Base-by-base conservation (phyloP, 495 filamentous ascomycete genomes). In the Podospora didyma region DNA sequence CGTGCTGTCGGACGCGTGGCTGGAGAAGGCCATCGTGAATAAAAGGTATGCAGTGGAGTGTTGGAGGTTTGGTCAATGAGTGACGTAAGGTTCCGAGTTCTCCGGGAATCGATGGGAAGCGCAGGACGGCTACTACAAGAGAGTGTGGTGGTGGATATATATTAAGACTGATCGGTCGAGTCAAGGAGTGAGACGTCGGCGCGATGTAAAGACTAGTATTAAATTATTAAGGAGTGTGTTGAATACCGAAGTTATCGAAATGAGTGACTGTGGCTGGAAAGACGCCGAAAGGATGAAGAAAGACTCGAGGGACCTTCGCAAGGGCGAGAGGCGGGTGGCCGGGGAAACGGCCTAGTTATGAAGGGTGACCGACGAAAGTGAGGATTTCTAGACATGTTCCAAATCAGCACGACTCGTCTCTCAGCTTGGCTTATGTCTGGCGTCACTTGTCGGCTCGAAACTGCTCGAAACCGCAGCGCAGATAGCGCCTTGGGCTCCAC, bases 11-110 rank as follows among this genome's bases (percentile, higher is more conserved):
- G 66, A 63, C 51, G 74, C 73, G 54, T 82, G 73, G 34, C 24
- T 56, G 48, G 66, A 75, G 75, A 82, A 89, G 59, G 88, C 89
- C 92, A 96, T 97, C 67, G 69, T 86, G 81, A 73, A 48, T 41
- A 50, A 54, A 60, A 57, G 49, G 50, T 61, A 35, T 19, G 41
- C 23, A n/a, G 7, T 39, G 49, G 11, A 6, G 46, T n/a, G 49
- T 49, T 14, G 14, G 12, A n/a, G 7, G 47, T 49, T 10, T 22
- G 22, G 11, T 12, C 6, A 11, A 74, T 68, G 67, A 73, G 70
- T 65, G 73, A 73, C 68, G 70, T 62, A 59, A 31, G 26, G 26
- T 59, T 65, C 68, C 74, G 74, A 76, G 74, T 78, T 79, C 77
- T 74, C 75, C 75, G 73, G 77, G 75, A 79, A 77, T 61, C 59